These are phyloP conservation scores for Sporothrix schenckii DNA, from an alignment of 2,329 filamentous ascomycete species.

Conservation along the genomic window DNA sequence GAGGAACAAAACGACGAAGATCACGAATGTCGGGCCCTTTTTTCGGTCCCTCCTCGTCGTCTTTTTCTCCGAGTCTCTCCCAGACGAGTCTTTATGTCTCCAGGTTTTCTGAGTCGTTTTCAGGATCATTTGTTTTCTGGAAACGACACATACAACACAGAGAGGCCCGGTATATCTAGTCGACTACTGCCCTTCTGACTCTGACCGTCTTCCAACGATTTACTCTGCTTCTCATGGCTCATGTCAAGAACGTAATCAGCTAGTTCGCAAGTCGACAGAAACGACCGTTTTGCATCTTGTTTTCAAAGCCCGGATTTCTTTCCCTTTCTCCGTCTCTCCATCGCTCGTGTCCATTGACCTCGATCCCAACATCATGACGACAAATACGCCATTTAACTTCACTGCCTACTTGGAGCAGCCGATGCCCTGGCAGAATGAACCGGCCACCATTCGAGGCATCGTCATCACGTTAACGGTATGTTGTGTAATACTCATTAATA, in stretches of 20 bases:
- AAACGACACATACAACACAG: not conserved
- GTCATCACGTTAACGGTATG: slow-evolving; percentile 25
- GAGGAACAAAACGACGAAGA: not conserved
- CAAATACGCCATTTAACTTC: slow-evolving; percentile 22
- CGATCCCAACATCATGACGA: not conserved
- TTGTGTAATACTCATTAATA: not conserved
- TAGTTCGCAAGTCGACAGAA: not conserved
- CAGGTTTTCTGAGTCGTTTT: not conserved
- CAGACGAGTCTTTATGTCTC: not conserved
- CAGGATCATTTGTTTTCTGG: not conserved
- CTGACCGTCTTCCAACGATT: not conserved
- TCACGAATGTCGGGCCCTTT: slow-evolving; percentile 10
- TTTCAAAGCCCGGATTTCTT: too few relatives aligned
- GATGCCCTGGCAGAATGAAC: slow-evolving; percentile 31
- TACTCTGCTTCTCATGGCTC: not conserved
- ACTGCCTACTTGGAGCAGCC: slow-evolving; percentile 25
- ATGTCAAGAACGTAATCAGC: not conserved
- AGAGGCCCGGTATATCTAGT: not conserved
- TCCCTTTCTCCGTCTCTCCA: not conserved
- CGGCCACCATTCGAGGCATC: slow-evolving; percentile 27
- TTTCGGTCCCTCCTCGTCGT: not conserved
- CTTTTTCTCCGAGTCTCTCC: not conserved
- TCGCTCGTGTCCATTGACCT: not conserved
- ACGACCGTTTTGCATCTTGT: too few relatives aligned
- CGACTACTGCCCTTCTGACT: not conserved